These are phyloP conservation scores for Fusarium clavum DNA, from an alignment of 2,329 filamentous ascomycete species.

Conservation along the genomic window DNA sequence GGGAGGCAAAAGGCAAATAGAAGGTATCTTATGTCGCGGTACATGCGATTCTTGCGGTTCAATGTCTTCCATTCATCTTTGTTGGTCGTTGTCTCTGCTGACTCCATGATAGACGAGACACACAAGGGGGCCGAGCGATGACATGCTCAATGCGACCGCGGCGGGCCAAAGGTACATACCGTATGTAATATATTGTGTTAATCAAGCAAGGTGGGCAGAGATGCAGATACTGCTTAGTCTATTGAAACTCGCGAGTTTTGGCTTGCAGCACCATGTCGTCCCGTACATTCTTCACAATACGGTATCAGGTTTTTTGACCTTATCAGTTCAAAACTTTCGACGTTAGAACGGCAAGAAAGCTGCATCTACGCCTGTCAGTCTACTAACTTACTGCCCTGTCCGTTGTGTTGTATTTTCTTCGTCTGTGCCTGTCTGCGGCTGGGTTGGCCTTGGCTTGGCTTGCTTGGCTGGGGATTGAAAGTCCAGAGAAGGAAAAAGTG, in stretches of 20 bases:
- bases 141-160: slow-evolving; percentile 4
- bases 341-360: background rate
- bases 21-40: slow-evolving; percentile 8
- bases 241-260: background rate
- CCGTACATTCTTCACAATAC: background rate
- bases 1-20: slow-evolving; percentile 5
- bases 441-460: background rate
- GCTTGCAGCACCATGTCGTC: background rate
- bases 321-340: background rate
- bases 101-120: slow-evolving; percentile 1
- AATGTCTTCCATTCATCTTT: slow-evolving; percentile 9
- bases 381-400: background rate
- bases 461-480: background rate
- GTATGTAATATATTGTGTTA: slow-evolving; percentile 6
- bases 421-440: background rate
- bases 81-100: background rate
- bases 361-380: background rate
- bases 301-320: slow-evolving; percentile 4
- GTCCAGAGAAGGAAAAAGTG: background rate
- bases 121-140: slow-evolving; percentile 21
- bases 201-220: slow-evolving; percentile 7
- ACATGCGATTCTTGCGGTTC: slow-evolving; percentile 21
- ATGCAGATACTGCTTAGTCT: background rate
- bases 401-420: background rate
- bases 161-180: background rate